Base-by-base conservation (phyloP, 345 rosid genomes). In the Eucalyptus sp. region DNA sequence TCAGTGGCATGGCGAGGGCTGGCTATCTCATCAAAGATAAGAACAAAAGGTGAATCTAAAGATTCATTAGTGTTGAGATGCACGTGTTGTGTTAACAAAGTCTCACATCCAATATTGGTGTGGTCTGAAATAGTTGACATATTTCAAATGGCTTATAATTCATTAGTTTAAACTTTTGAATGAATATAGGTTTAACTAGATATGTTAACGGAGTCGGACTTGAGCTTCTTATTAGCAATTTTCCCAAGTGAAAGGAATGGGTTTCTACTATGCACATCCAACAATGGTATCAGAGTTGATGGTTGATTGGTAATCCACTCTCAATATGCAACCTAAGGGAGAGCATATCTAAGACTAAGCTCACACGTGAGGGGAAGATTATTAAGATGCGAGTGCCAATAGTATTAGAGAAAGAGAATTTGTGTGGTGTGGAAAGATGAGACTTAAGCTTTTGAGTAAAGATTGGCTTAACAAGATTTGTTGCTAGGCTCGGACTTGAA, bases 401-500 rank as follows among this genome's bases (percentile, higher is more conserved):
- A 5, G 1, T 71, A 6, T 71, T 71, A 16, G 13, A 4, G 10
- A 33, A 18, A 52, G 58, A 52, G 25, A 52, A 52, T 0, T 52
- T 52, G 58, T 52, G 25, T 52, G 58, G 0, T 52, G 58, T 52
- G 58, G 58, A 52, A 52, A 52, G 58, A 52, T 52, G 10, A 52
- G 14, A 10, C 24, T 37, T 37, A 71, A 71, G 7, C 7, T 71
- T 71, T 5, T 71, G 27, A 71, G 7, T 37, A 2, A 18, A 37
- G 10, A 20, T 71, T 7, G 14, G 14, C 24, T 20, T 6, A 76
- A 76, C 48, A 18, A 6, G 27, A 76, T 76, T 37, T 20, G 15
- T 37, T 37, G 3, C 1, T 4, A 7, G 8, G 27, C 14, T 76
- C 0, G 0, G 1, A 76, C 8, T 18, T 37, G 3, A 15, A 31